Evolutionary conservation across 2,329 filamentous ascomycete species (phyloP), one percentile per base, ranked within the genome.

Genomic region (Aphanoascus verrucosus): DNA sequence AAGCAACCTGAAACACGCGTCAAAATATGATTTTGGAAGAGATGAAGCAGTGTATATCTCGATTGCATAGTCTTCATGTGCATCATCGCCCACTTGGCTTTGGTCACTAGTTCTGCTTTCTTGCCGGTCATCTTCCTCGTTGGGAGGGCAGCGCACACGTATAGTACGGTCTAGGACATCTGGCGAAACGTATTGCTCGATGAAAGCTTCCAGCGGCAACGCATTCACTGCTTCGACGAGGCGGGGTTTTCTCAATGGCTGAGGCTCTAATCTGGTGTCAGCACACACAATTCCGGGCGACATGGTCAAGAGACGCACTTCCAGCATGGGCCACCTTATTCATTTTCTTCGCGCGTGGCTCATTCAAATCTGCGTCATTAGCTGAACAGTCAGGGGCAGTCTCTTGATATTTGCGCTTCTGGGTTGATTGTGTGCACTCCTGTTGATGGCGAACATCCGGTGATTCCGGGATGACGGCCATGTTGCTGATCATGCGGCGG

Each of bases 1-100:
- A 49, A 84, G 70, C 5, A 84, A 70, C 3, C 67, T 59, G 55
- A 80, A 73, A 61, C 79, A 82, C 19, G 68, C 65, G n/a, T 73
- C 64, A 32, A 80, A 64, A 43, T 76, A 72, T 0, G 57, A 38
- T 1, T 59, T 20, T 0, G 67, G 61, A 42, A 79, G 67, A 6
- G 61, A 71, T 46, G 59, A 57, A 31, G 69, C 64, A 1, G 64
- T 65, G 56, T 69, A 63, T 31, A 71, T 58, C 19, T 66, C 62
- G 37, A 70, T 34, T 14, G 35, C 54, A 44, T 59, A 63, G 15
- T 35, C 11, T n/a, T 55, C 51, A 12, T 52, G 49, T n/a, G 15
- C 17, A 17, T 44, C 48, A 17, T 46, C 17, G 12, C 40, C 7
- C 5, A 31, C 20, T 2, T 34, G 15, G 20, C 17, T 3, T 17